Percentiles rank a stretch among this genome's conserved stretches.
These are phyloP conservation scores for Pholiota adiposa DNA, from an alignment of 1,284 basidiomycete genomes.

Conservation along the genomic window DNA sequence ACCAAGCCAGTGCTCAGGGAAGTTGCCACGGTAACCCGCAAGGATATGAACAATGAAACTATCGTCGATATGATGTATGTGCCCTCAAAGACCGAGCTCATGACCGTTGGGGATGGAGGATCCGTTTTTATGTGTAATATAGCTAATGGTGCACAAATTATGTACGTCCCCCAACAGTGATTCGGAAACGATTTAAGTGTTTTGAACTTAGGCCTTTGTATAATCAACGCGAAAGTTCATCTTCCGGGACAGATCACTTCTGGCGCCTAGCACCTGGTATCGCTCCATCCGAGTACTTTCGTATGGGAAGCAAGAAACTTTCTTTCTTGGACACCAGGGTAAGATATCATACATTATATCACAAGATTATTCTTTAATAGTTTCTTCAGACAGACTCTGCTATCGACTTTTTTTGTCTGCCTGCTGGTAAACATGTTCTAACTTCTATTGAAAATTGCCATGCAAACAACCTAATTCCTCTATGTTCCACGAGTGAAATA, in stretches of 20 bases:
- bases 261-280: slow-evolving; percentile 31
- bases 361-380: neutral
- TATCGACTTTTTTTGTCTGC: slow-evolving; percentile 39
- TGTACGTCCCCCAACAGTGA: slow-evolving; percentile 7
- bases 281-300: slow-evolving; percentile 26
- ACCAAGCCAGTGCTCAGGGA: slow-evolving; percentile 25
- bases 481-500: slow-evolving; percentile 63
- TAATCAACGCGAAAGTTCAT: neutral
- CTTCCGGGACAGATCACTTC: slow-evolving; percentile 12
- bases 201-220: neutral
- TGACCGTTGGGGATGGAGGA: slow-evolving; percentile 21
- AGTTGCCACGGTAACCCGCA: slow-evolving; percentile 39
- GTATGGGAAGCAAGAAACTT: slow-evolving; percentile 37
- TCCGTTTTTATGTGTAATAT: slow-evolving; percentile 19
- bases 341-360: slow-evolving; percentile 4
- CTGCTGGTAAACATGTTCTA: slow-evolving; percentile 41
- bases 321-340: slow-evolving; percentile 31
- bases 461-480: slow-evolving; percentile 48
- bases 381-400: slow-evolving; percentile 32
- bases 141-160: slow-evolving; percentile 13
- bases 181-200: neutral
- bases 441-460: slow-evolving; percentile 53
- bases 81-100: slow-evolving; percentile 1
- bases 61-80: slow-evolving; percentile 47
- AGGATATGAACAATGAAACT: slow-evolving; percentile 43